phyloP scores from a whole-genome alignment of 129 eudicot species.

The Centrapalus pauciflorus region DNA sequence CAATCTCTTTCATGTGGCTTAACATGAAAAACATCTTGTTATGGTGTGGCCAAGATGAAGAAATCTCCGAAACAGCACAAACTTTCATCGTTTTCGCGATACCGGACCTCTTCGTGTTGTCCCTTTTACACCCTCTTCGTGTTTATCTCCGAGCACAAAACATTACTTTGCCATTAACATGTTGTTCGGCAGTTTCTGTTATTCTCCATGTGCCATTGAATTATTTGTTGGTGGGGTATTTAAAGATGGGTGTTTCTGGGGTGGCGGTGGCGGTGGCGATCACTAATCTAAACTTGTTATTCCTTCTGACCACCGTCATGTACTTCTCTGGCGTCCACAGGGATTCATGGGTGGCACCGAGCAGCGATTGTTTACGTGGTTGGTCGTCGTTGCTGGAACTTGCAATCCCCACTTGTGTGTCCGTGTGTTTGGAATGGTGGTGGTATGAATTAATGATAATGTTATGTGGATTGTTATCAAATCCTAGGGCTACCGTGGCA shows the following conservation, averaged over 20 bases:
- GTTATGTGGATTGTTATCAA: conserved; percentile 64
- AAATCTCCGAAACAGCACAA: conserved; percentile 67
- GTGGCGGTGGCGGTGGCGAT: conserved; percentile 75
- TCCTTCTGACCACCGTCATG: conserved; percentile 40
- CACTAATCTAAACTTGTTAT: conserved; percentile 63
- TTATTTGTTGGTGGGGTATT: conserved; percentile 53
- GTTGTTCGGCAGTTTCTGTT: conserved; percentile 62
- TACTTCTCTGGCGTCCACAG: conserved; percentile 61
- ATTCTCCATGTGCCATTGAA: conserved; percentile 64
- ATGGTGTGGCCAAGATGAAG: conserved; percentile 83
- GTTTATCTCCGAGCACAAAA: conserved; percentile 72
- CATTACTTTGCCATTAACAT: conserved; percentile 72
- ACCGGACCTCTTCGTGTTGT: conserved; percentile 80
- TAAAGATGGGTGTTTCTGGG: conserved; percentile 69
- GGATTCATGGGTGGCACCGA: conserved; percentile 80
- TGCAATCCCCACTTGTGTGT: conserved; percentile 65
- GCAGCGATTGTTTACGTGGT: conserved; percentile 63
- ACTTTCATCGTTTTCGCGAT: conserved; percentile 62
- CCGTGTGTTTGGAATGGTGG: conserved; percentile 97
- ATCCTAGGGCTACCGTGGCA: conserved; percentile 73
- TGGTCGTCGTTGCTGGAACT: conserved; percentile 63
- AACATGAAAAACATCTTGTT: conserved; percentile 65
- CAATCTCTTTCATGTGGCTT: conserved; percentile 84
- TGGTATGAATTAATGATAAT: conserved; percentile 95
- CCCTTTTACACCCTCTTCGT: conserved; percentile 76